A percentile compares a stretch with the other conserved stretches of the same genome.
phyloP scores from a whole-genome alignment of 164 flowering plant species.

The Berberis thunbergii region DNA sequence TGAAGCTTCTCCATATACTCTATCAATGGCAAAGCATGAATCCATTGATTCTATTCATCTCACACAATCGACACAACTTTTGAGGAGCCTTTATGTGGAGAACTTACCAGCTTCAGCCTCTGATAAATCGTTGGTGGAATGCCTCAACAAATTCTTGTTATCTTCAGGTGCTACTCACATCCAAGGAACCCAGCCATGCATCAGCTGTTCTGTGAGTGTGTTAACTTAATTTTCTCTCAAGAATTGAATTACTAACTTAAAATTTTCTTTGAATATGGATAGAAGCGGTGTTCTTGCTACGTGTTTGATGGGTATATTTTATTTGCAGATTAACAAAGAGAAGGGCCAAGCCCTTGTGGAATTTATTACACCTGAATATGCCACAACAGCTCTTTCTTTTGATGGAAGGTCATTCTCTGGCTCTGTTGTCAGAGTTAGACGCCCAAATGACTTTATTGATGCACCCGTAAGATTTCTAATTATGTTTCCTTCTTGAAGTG shows the following conservation, averaged over 20 bases:
- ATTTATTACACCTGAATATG: slow-evolving; percentile 90
- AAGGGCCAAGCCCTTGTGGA: slow-evolving; percentile 86
- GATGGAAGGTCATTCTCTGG: slow-evolving; percentile 64
- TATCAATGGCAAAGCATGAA: slow-evolving; percentile 18
- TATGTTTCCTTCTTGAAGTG: slow-evolving; percentile 5
- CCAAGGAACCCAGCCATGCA: slow-evolving; percentile 72
- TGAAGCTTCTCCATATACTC: slow-evolving; percentile 13
- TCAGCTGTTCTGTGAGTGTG: slow-evolving; percentile 71
- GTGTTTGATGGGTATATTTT: background rate
- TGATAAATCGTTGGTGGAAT: slow-evolving; percentile 66
- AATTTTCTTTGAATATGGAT: too few relatives aligned
- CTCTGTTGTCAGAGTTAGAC: slow-evolving; percentile 62
- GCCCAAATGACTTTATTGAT: slow-evolving; percentile 78
- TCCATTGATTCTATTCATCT: slow-evolving; percentile 68
- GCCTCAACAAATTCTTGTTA: slow-evolving; percentile 48
- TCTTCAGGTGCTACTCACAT: slow-evolving; percentile 48
- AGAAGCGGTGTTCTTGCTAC: too few relatives aligned
- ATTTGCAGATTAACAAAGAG: slow-evolving; percentile 71
- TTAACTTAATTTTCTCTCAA: too few relatives aligned
- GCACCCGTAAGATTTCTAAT: slow-evolving; percentile 60
- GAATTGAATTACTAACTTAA: too few relatives aligned
- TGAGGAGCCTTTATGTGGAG: slow-evolving; percentile 79
- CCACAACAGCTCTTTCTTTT: slow-evolving; percentile 76
- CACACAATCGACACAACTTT: slow-evolving; percentile 76
- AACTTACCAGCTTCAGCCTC: slow-evolving; percentile 70